Base-by-base conservation (phyloP, 1,284 basidiomycete species). In the Puccinia triticina region DNA sequence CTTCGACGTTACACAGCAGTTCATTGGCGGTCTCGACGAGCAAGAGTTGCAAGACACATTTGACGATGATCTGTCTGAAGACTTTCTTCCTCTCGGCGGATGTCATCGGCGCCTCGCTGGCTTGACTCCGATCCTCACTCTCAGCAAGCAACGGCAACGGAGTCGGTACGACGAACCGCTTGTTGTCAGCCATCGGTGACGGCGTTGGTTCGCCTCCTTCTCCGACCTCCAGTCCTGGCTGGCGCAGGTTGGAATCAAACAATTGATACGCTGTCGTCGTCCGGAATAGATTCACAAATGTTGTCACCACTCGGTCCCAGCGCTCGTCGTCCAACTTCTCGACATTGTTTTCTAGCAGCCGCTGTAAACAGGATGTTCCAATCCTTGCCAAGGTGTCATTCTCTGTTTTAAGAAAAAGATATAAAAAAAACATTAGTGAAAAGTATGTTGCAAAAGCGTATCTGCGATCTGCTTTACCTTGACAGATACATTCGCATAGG, bases 11-110 rank as follows among this genome's bases (percentile, higher is more conserved):
- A 83, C 95, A 93, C 53, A 99, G 90, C 21, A 99, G 90, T 85
- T 99, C 97, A 86, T 96, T 95, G 10, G 95, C 96, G 26, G 95
- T 99, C 88, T 99, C 97, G 85, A 99, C 99, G 66, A 99, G 90
- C 77, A 99, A 89, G 26, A 99, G 89, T 86, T 99, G 97, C 48
- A 99, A 90, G 40, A 99, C 97, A 87, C 97, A 99, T 92, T 99
- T 99, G 85, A 99, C 95, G 84, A 99, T 99, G 87, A 99, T 98
- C 88, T 99, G 96, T 87, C 96, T 94, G 91, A 99, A 99, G 77
- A 95, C 92, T 53, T 93, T 91, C 32, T 95, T 92, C 82, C 97
- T 92, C 85, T 94, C 94, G 50, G 91, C 88, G 12, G 92, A 90
- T 37, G 83, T 83, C 23, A 84, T 83, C 46, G 82, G 59, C 32